phyloP scores from a whole-genome alignment of 73 alveolate species.

The Tetrahymena thermophila region DNA sequence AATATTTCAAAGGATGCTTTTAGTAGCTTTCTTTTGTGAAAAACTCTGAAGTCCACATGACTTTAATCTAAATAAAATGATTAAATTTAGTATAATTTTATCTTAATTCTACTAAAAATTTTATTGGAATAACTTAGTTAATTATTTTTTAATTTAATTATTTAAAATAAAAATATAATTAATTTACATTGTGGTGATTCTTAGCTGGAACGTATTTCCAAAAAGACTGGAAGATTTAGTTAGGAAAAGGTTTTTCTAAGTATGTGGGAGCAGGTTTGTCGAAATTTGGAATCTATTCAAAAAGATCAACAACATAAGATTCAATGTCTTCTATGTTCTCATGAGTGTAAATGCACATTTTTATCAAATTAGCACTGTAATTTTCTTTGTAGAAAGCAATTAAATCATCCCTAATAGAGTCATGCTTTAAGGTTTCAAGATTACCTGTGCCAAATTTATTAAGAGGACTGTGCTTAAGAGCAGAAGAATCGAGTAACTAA shows the following conservation, averaged over 20 bases:
- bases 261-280: constrained; percentile 31
- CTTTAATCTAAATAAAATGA: background rate
- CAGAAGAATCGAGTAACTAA: constrained; percentile 16
- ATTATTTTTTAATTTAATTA: too few species aligned
- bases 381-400: constrained; percentile 64
- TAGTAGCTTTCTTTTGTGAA: background rate
- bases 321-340: constrained; percentile 57
- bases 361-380: constrained; percentile 82
- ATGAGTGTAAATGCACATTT: constrained; percentile 66
- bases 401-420: constrained; percentile 70
- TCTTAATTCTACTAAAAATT: background rate
- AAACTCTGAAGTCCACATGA: constrained; percentile 36
- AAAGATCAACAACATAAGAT: constrained; percentile 45
- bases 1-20: constrained; percentile 5
- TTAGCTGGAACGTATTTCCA: constrained; percentile 50
- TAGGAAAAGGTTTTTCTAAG: constrained; percentile 50
- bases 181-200: constrained; percentile 44
- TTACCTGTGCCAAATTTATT: constrained; percentile 81
- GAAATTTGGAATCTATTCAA: constrained; percentile 49
- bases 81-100: background rate
- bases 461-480: constrained; percentile 38
- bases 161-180: constrained; percentile 13
- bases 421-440: constrained; percentile 61
- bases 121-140: too few species aligned
- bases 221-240: constrained; percentile 35